Evolutionary conservation across 768 basidiomycete genomes (phyloP).

Genomic region (Tricholoma hemisulphureum): DNA sequence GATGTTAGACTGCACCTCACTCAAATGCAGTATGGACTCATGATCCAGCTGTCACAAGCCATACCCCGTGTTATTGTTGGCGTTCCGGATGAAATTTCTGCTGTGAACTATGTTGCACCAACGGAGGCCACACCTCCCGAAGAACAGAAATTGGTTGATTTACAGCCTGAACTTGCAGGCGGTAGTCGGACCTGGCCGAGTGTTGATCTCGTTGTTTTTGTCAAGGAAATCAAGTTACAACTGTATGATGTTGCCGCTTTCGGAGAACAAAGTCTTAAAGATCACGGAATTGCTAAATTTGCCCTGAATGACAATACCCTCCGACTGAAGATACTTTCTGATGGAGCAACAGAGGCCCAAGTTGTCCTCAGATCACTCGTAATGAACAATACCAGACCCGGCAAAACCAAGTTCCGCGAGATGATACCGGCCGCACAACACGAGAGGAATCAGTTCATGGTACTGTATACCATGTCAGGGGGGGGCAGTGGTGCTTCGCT

Average conservation of each 20-base stretch:
- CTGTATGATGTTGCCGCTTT: conserved; percentile 74
- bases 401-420: conserved; percentile 83
- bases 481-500: conserved; percentile 55
- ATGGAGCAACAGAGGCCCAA: conserved; percentile 86
- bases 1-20: conserved; percentile 84
- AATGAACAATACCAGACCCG: conserved; percentile 83
- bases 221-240: conserved; percentile 77
- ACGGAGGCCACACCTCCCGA: conserved; percentile 8
- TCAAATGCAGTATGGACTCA: conserved; percentile 74
- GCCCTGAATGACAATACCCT: conserved; percentile 77
- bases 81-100: conserved; percentile 40
- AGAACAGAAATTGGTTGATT: conserved; percentile 28
- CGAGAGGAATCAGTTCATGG: conserved; percentile 88
- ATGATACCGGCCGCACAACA: conserved; percentile 92
- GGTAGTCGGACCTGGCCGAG: conserved; percentile 48
- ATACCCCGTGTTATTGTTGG: conserved; percentile 65
- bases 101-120: conserved; percentile 26
- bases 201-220: conserved; percentile 69
- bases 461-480: conserved; percentile 80
- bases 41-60: conserved; percentile 64
- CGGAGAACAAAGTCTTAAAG: conserved; percentile 55
- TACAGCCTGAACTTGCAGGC: conserved; percentile 55
- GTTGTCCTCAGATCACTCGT: conserved; percentile 88
- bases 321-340: conserved; percentile 76
- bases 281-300: conserved; percentile 83